These are phyloP conservation scores for Brassica incana DNA, from an alignment of 345 rosid genomes.

Conservation along the genomic window DNA sequence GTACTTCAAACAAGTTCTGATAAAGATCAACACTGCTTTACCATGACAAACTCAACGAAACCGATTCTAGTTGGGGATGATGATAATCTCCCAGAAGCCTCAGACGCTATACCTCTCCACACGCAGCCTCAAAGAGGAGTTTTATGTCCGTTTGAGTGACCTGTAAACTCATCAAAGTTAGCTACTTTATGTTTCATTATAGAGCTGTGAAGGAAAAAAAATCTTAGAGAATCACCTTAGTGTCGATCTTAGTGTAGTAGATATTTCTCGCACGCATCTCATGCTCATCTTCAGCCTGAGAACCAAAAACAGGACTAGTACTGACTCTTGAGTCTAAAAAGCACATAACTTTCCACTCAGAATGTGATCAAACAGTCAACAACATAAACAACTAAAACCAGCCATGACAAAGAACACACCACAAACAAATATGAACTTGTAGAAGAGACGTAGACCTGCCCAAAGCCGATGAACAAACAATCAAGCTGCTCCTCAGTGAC, in stretches of 20 bases:
- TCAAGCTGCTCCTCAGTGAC: conserved; percentile 98
- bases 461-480: conserved; percentile 68
- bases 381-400: conserved; percentile 42
- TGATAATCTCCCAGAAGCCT: too few relatives aligned
- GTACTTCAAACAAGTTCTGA: neutral
- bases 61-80: too few relatives aligned
- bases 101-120: too few relatives aligned
- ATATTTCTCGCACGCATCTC: conserved; percentile 94
- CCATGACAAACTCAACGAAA: too few relatives aligned
- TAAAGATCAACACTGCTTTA: neutral
- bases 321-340: conserved; percentile 12
- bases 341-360: neutral
- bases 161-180: too few relatives aligned
- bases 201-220: neutral
- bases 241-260: conserved; percentile 89
- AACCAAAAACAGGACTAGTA: conserved; percentile 11
- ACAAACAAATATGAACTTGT: neutral
- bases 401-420: neutral
- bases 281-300: conserved; percentile 82
- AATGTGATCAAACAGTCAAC: conserved; percentile 56
- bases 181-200: neutral
- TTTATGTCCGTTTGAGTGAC: too few relatives aligned
- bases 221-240: conserved; percentile 53
- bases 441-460: conserved; percentile 56
- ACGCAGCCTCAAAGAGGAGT: too few relatives aligned